A percentile compares a stretch with the other conserved stretches of the same genome.
These are phyloP conservation scores for Neurospora sp. DNA, from an alignment of 2,329 filamentous ascomycete species.

Conservation along the genomic window DNA sequence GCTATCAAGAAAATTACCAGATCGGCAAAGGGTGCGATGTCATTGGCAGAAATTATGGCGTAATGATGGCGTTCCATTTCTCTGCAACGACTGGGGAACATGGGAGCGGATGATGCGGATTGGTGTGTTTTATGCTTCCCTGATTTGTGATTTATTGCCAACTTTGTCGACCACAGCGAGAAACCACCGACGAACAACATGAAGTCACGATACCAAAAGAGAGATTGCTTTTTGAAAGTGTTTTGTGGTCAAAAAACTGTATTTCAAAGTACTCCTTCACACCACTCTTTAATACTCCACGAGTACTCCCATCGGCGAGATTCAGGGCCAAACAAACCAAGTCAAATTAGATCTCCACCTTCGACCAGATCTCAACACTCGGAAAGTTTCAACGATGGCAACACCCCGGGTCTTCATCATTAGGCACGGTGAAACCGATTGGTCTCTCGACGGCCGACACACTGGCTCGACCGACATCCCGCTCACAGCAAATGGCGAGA, in stretches of 20 bases:
- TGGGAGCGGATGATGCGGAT: neutral
- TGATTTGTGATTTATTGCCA: neutral
- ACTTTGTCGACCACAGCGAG: neutral
- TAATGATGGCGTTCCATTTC: neutral
- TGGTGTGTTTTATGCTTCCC: neutral
- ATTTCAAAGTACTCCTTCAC: neutral
- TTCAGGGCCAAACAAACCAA: neutral
- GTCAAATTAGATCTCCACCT: neutral
- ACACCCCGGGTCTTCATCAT: constrained; percentile 71
- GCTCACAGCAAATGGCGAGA: constrained; percentile 72
- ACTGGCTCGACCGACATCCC: constrained; percentile 82
- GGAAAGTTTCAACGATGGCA: constrained; percentile 21
- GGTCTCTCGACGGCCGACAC: constrained; percentile 79
- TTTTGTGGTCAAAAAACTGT: neutral
- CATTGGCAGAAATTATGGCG: neutral
- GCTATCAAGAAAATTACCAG: neutral
- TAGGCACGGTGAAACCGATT: constrained; percentile 91
- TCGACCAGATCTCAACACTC: neutral
- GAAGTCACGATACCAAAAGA: neutral
- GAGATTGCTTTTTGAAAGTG: neutral
- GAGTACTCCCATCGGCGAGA: neutral
- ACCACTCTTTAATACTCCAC: neutral
- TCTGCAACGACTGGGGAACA: neutral
- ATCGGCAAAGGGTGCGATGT: neutral
- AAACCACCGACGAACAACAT: neutral